These are phyloP conservation scores for Salvia rosmarinus DNA, from an alignment of 257 asterid species.

Conservation along the genomic window DNA sequence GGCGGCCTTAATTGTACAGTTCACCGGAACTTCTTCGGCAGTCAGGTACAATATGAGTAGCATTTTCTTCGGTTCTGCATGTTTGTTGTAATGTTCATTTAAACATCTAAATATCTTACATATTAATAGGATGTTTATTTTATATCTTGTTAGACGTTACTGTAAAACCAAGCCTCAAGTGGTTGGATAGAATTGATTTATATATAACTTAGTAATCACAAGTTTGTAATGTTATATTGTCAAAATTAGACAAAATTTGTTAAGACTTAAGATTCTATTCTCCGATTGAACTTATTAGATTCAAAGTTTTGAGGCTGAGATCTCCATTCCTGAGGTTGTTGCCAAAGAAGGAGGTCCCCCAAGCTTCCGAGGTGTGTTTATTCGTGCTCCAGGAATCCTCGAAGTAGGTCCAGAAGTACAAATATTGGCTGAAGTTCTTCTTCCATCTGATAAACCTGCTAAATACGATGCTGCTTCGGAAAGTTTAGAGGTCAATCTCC, in stretches of 20 bases:
- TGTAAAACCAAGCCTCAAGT: background rate
- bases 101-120: background rate
- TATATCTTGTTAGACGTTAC: background rate
- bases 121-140: background rate
- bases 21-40: conserved; percentile 89
- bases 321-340: conserved; percentile 74
- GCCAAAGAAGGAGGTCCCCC: conserved; percentile 94
- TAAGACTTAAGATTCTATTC: background rate
- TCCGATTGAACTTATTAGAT: conserved; percentile 47
- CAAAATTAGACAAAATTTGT: background rate
- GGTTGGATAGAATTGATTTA: background rate
- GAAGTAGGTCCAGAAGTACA: conserved; percentile 91
- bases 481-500: conserved; percentile 50
- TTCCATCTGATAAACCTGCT: conserved; percentile 48
- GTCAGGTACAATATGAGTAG: conserved; percentile 56
- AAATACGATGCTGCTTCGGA: conserved; percentile 39
- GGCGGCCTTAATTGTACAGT: conserved; percentile 97
- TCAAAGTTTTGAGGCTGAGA: conserved; percentile 93
- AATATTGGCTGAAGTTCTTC: conserved; percentile 74
- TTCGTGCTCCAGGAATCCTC: conserved; percentile 90
- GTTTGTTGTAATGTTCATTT: conserved; percentile 2
- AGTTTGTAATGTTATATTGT: background rate
- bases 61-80: conserved; percentile 24
- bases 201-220: background rate
- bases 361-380: conserved; percentile 78